These are phyloP conservation scores for Penicillium lagena DNA, from an alignment of 495 filamentous ascomycete species.

Conservation along the genomic window DNA sequence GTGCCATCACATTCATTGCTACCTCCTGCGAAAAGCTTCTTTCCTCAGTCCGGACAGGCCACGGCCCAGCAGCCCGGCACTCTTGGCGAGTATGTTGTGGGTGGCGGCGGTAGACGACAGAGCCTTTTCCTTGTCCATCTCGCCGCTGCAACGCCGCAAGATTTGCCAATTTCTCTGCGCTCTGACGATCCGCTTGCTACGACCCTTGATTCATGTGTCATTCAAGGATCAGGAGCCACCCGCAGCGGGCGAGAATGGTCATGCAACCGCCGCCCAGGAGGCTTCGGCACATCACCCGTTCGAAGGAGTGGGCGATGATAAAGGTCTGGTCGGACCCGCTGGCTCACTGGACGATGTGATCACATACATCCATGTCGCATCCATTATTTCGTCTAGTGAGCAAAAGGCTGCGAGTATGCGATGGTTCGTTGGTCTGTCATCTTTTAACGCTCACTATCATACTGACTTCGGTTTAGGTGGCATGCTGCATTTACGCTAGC, in stretches of 20 bases:
- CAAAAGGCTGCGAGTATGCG: slow-evolving; percentile 90
- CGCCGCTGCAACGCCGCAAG: slow-evolving; percentile 77
- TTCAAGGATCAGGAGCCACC: slow-evolving; percentile 32
- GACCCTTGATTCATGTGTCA: slow-evolving; percentile 72
- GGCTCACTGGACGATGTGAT: slow-evolving; percentile 67
- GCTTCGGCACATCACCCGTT: slow-evolving; percentile 36
- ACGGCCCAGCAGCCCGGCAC: slow-evolving; percentile 75
- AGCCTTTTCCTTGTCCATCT: slow-evolving; percentile 76
- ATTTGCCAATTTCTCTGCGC: slow-evolving; percentile 89
- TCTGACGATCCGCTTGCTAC: slow-evolving; percentile 76
- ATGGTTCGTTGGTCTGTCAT: slow-evolving; percentile 43
- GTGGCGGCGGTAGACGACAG: slow-evolving; percentile 89
- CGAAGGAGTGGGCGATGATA: slow-evolving; percentile 67
- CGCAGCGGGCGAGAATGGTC: slow-evolving; percentile 18
- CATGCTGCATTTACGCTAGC: slow-evolving; percentile 89
- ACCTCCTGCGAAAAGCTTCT: slow-evolving; percentile 83
- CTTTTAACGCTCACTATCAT: neutral
- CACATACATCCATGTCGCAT: slow-evolving; percentile 43
- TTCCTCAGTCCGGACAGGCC: slow-evolving; percentile 76
- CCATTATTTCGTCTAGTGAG: slow-evolving; percentile 88
- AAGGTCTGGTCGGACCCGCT: slow-evolving; percentile 68
- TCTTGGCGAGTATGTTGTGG: slow-evolving; percentile 93
- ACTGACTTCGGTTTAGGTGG: slow-evolving; percentile 53
- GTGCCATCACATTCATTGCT: slow-evolving; percentile 87
- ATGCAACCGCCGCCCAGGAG: slow-evolving; percentile 20